Evolutionary conservation across 1,284 basidiomycete species (phyloP).

Genomic region (Sutorius eximius): DNA sequence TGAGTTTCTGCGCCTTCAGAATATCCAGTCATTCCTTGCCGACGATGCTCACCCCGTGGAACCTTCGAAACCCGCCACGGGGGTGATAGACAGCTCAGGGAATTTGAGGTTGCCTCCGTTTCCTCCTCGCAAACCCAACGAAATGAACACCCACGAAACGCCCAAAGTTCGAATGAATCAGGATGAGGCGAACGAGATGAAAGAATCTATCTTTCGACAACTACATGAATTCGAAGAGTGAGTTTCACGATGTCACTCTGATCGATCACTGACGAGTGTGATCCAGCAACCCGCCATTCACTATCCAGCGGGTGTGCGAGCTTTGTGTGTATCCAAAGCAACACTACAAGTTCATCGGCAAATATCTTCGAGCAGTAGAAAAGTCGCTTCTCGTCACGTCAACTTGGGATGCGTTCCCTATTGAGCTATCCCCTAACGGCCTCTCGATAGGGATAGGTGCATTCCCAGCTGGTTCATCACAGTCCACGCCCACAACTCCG

Average conservation of each 20-base stretch:
- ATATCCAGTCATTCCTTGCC: conserved; percentile 55
- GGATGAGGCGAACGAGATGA: conserved; percentile 62
- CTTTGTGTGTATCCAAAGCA: conserved; percentile 71
- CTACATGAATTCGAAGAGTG: conserved; percentile 80
- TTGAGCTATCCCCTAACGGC: conserved; percentile 45
- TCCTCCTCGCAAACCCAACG: conserved; percentile 55
- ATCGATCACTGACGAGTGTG: conserved; percentile 11
- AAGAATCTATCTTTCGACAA: conserved; percentile 59
- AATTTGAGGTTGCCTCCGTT: conserved; percentile 82
- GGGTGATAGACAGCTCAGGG: conserved; percentile 42
- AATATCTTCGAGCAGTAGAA: conserved; percentile 89
- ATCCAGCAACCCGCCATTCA: conserved; percentile 77
- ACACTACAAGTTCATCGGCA: conserved; percentile 80
- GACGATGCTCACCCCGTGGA: conserved; percentile 38
- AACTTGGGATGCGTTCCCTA: conserved; percentile 68
- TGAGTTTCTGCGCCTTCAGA: conserved; percentile 41
- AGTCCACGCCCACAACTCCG: conserved; percentile 67
- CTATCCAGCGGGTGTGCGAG: conserved; percentile 89
- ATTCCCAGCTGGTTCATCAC: conserved; percentile 43
- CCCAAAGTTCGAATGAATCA: conserved; percentile 63
- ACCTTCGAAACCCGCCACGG: conserved; percentile 18
- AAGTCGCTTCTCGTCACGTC: conserved; percentile 87
- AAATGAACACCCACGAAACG: conserved; percentile 50
- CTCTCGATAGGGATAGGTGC: conserved; percentile 42
- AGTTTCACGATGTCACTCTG: conserved; percentile 29